Evolutionary conservation across 129 eudicot genomes (phyloP).

Genomic region (Solidago caesia): DNA sequence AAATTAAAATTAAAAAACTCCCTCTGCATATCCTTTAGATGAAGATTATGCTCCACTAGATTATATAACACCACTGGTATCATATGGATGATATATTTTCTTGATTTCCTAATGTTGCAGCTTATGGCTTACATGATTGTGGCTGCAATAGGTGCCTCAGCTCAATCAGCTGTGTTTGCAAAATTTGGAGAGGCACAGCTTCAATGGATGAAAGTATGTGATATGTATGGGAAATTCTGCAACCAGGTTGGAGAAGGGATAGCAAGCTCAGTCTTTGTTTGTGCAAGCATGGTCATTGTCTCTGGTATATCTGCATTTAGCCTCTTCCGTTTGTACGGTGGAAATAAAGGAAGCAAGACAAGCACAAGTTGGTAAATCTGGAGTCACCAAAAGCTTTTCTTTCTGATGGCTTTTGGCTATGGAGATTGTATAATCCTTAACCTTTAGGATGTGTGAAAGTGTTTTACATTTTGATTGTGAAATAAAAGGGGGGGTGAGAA

Average conservation of each 20-base stretch:
- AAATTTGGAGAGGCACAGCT: constrained; percentile 62
- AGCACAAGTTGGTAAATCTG: constrained; percentile 42
- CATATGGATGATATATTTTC: no score
- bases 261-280: constrained; percentile 52
- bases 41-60: no score
- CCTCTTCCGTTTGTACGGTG: constrained; percentile 77
- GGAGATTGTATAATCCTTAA: not conserved
- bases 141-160: constrained; percentile 65
- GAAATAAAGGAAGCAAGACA: constrained; percentile 41
- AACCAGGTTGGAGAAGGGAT: constrained; percentile 76
- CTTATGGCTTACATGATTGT: constrained; percentile 60
- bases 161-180: constrained; percentile 55
- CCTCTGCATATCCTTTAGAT: no score
- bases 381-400: constrained; percentile 4
- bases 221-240: constrained; percentile 69
- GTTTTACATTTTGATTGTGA: constrained; percentile 6
- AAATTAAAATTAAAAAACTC: no score
- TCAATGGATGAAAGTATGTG: constrained; percentile 83
- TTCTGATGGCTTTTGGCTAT: not conserved
- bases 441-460: constrained; percentile 13
- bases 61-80: no score
- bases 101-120: constrained; percentile 31
- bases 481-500: not conserved
- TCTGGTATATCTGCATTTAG: constrained; percentile 72
- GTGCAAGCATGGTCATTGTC: constrained; percentile 54